Percentiles rank a stretch among this genome's conserved stretches.
These are phyloP conservation scores for Penicillium expansum DNA, from an alignment of 2,329 filamentous ascomycete genomes.

Conservation along the genomic window DNA sequence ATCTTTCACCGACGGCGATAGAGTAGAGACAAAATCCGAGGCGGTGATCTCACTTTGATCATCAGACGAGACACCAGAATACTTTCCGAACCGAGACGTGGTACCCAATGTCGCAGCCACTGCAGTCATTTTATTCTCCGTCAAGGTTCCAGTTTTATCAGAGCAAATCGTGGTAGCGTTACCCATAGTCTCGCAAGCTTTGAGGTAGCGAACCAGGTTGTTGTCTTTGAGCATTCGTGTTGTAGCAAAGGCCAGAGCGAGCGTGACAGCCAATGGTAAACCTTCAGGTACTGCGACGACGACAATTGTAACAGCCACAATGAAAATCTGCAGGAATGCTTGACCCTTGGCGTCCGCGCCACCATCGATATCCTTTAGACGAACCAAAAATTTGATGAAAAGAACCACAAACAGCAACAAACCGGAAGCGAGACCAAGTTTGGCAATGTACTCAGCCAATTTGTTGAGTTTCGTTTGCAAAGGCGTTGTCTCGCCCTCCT, in stretches of 20 bases:
- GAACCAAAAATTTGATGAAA: constrained; percentile 72
- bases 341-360: constrained; percentile 53
- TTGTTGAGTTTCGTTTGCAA: constrained; percentile 74
- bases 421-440: constrained; percentile 68
- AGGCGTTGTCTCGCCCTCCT: constrained; percentile 74
- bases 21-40: constrained; percentile 53
- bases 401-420: constrained; percentile 74
- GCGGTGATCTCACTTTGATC: constrained; percentile 50
- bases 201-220: constrained; percentile 58
- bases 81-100: constrained; percentile 45
- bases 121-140: constrained; percentile 62
- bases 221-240: constrained; percentile 63
- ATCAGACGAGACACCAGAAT: constrained; percentile 29
- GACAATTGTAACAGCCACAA: constrained; percentile 58
- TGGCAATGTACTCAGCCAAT: constrained; percentile 77
- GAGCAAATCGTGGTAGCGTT: constrained; percentile 64
- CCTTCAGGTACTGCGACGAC: constrained; percentile 62
- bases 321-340: constrained; percentile 58
- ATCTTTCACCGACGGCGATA: constrained; percentile 53
- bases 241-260: constrained; percentile 62
- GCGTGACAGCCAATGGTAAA: constrained; percentile 59
- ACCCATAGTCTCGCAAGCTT: constrained; percentile 63
- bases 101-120: constrained; percentile 57
- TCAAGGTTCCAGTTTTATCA: constrained; percentile 65
- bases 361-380: constrained; percentile 52